Conservation (phyloP, 208 protist species). For the Borovskyia barvae region DNA sequence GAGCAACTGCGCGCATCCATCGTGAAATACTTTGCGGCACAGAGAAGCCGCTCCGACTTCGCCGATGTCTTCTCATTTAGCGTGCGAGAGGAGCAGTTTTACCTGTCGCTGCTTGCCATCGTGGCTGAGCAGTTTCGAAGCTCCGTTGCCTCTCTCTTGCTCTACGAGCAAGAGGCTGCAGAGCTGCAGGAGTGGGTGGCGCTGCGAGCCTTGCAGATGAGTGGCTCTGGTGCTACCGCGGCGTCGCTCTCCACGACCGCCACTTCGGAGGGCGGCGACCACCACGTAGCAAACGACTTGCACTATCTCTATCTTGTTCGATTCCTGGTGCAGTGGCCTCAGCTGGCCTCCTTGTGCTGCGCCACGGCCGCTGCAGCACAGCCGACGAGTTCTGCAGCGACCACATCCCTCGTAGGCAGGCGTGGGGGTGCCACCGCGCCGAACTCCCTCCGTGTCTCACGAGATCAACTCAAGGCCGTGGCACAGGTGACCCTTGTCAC, state of each 20-base stretch:
- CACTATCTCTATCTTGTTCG: constrained; percentile 82
- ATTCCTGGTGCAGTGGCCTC: constrained; percentile 81
- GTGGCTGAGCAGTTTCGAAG: constrained; percentile 53
- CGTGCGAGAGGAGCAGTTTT: constrained; percentile 64
- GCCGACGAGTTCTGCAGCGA: constrained; percentile 1
- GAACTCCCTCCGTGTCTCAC: constrained; percentile 38
- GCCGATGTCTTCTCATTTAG: constrained; percentile 63
- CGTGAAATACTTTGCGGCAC: constrained; percentile 33
- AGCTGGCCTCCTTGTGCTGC: constrained; percentile 70
- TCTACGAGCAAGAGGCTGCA: constrained; percentile 72
- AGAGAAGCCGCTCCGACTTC: constrained; percentile 60
- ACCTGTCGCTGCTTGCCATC: constrained; percentile 45
- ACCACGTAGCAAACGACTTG: constrained; percentile 4
- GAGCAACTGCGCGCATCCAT: constrained; percentile 49
- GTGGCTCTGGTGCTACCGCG: constrained; percentile 1
- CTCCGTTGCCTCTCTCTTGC: constrained; percentile 46
- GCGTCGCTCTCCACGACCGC: background rate
- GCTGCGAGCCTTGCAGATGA: constrained; percentile 14
- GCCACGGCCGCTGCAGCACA: constrained; percentile 20
- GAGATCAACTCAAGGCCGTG: constrained; percentile 48
- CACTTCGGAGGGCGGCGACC: background rate
- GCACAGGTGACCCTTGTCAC: constrained; percentile 60
- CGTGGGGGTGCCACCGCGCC: background rate
- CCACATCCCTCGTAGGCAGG: constrained; percentile 1
- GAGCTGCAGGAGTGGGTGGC: constrained; percentile 59